These are phyloP conservation scores for Exidia glandulosa DNA, from an alignment of 768 basidiomycete genomes.

Conservation along the genomic window DNA sequence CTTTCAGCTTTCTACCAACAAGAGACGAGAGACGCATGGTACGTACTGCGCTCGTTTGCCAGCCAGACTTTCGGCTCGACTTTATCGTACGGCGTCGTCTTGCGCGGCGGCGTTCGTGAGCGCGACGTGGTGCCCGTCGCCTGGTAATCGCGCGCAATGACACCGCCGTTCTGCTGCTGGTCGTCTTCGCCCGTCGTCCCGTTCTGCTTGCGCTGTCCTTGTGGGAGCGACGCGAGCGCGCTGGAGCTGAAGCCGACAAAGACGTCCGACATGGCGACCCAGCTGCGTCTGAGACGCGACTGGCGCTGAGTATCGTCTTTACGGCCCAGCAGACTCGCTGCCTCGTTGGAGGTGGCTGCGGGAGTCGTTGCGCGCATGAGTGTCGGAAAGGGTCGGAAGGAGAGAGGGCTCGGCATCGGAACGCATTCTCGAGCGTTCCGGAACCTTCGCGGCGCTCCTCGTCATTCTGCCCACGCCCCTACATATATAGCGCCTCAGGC, in stretches of 20 bases:
- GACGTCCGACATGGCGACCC: constrained; percentile 47
- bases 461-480: not conserved
- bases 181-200: constrained; percentile 32
- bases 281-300: constrained; percentile 38
- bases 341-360: not conserved
- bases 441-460: not conserved
- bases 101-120: constrained; percentile 50
- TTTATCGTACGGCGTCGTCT: constrained; percentile 74
- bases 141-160: constrained; percentile 52
- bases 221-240: constrained; percentile 42
- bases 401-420: not conserved
- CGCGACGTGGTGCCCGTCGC: constrained; percentile 30
- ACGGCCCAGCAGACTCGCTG: not conserved
- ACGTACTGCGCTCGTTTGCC: constrained; percentile 83
- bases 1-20: not conserved
- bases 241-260: constrained; percentile 59
- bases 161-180: constrained; percentile 31
- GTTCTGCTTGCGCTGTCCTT: constrained; percentile 50
- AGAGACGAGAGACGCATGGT: not conserved
- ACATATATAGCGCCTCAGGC: not conserved
- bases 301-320: constrained; percentile 16
- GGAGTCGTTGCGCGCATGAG: not conserved
- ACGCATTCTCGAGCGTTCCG: not conserved
- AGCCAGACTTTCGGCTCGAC: constrained; percentile 98
- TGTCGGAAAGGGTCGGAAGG: not conserved